A percentile compares a stretch with the other conserved stretches of the same genome.
Evolutionary conservation across 2,329 filamentous ascomycete species (phyloP).

Genomic region (Blumeria hordei): DNA sequence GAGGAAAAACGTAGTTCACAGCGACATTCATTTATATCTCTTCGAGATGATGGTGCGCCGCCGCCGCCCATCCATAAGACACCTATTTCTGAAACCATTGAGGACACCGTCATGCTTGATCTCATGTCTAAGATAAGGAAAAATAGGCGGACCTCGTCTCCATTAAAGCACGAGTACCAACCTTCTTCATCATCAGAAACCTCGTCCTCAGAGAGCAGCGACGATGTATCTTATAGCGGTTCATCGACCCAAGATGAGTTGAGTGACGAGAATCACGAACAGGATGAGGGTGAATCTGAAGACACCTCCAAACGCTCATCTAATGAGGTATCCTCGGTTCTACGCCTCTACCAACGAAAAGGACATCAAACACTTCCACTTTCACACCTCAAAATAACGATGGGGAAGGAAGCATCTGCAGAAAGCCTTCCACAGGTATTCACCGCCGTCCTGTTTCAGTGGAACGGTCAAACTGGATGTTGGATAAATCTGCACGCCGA

Average conservation of each 20-base stretch:
- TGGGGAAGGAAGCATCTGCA: not conserved
- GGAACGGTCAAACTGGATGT: constrained; percentile 9
- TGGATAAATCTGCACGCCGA: constrained; percentile 34
- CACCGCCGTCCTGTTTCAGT: not conserved
- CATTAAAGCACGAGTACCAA: constrained; percentile 89
- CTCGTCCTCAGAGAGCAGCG: constrained; percentile 31
- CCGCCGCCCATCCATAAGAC: constrained; percentile 13
- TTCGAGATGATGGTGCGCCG: constrained; percentile 10
- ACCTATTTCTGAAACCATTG: constrained; percentile 20
- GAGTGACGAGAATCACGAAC: constrained; percentile 25
- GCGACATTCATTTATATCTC: not conserved
- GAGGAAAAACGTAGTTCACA: constrained; percentile 2
- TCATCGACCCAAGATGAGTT: constrained; percentile 22
- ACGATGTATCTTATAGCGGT: constrained; percentile 25
- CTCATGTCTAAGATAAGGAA: constrained; percentile 8
- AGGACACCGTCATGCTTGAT: constrained; percentile 12
- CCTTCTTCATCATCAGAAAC: constrained; percentile 49
- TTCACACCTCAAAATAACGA: not conserved
- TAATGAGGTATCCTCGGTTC: constrained; percentile 3
- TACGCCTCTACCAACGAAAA: not conserved
- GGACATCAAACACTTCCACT: not conserved
- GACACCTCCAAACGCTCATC: constrained; percentile 8
- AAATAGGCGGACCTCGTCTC: constrained; percentile 63
- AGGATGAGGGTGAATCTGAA: constrained; percentile 1
- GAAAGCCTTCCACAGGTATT: not conserved